Evolutionary conservation across 805 yeast genomes (phyloP).

Genomic region (Pichia nakasei): DNA sequence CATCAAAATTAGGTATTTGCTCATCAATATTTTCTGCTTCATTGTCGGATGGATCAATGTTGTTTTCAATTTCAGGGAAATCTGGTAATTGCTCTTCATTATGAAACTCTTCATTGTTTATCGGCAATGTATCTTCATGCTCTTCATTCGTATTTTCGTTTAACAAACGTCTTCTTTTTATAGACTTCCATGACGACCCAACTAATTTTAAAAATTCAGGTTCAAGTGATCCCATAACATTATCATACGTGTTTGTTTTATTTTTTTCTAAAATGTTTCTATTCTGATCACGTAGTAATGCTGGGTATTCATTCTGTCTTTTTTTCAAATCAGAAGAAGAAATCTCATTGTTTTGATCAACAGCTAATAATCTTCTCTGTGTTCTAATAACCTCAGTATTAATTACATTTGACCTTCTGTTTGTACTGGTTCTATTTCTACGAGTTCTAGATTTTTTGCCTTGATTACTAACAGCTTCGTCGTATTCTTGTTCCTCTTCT

Average conservation of each 20-base stretch:
- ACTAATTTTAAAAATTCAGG: constrained; percentile 3
- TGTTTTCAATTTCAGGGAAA: too few species aligned
- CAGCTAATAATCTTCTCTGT: constrained; percentile 34
- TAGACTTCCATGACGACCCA: constrained; percentile 14
- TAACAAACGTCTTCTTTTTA: constrained; percentile 9
- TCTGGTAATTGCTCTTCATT: too few species aligned
- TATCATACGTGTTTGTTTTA: not conserved
- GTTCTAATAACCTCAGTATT: constrained; percentile 40
- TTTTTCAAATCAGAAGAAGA: constrained; percentile 31
- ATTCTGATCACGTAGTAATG: not conserved
- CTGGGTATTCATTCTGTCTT: constrained; percentile 24
- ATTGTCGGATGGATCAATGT: too few species aligned
- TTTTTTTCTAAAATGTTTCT: not conserved
- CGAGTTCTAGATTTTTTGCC: not conserved
- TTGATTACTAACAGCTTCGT: not conserved
- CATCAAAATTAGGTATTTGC: too few species aligned
- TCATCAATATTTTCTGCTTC: too few species aligned
- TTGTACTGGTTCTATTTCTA: constrained; percentile 11
- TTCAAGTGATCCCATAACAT: constrained; percentile 7
- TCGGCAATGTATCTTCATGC: not conserved
- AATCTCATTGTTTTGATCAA: constrained; percentile 39
- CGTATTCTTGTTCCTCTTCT: constrained; percentile 7
- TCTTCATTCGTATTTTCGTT: not conserved
- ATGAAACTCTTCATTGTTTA: not conserved
- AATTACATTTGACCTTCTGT: constrained; percentile 26